Evolutionary conservation across 2,329 filamentous ascomycete species (phyloP), one percentile per base, ranked within the genome.

Genomic region (Fusarium mangiferae): DNA sequence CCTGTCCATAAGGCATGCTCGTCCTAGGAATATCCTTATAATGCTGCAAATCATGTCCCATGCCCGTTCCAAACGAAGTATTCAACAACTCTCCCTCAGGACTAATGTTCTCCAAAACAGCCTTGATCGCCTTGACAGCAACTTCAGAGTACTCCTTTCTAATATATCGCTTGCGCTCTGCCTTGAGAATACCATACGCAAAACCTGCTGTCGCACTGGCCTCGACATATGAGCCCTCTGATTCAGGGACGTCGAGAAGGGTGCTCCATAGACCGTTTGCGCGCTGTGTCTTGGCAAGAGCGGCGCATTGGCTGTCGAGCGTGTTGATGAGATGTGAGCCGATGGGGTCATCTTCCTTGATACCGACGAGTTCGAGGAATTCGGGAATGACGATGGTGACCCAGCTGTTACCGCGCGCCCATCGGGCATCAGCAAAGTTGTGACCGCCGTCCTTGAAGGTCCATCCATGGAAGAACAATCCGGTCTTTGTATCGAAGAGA

Each of bases 391-490:
- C 93, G 68, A 96, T 95, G 1, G 93, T 95, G 52, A 96, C 80
- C 93, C 93, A 96, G 70, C 86, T 88, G 79, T 94, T 94, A 24
- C 89, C 89, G 33, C 89, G 81, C 3, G 87, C 89, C 89, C 89
- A 91, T 14, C 86, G 80, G 1, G 89, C 89, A 55, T 84, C 80
- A 1, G 89, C 89, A 74, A 90, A 90, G 80, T 90, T 89, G 79
- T 90, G 88, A 1, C 90, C 92, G 14, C 88, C 88, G 3, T 90
- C 88, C 55, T 91, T 87, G 75, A 94, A 95, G 15, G 91, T 92
- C 93, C 93, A 96, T 35, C 93, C 93, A 81, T 96, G 93, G 85
- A 92, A 95, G 81, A 93, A 96, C 1, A 95, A 85, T 0, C 93
- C 93, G 0, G 92, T 90, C 66, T 87, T 86, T 12, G 89, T 86